Base-by-base conservation (phyloP, 495 filamentous ascomycete species). In the Chaetomium cochliodes region DNA sequence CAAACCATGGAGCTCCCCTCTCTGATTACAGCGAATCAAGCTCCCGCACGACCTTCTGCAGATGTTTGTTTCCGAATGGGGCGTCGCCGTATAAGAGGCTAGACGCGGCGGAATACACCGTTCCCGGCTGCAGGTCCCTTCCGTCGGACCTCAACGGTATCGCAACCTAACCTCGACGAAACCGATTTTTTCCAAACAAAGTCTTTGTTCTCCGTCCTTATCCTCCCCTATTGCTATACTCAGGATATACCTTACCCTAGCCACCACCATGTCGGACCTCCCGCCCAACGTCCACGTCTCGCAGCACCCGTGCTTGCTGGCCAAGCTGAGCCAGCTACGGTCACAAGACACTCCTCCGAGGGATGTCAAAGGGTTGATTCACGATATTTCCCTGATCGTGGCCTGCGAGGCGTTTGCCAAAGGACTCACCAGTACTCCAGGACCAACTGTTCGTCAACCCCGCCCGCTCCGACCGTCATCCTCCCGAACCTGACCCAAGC, bases 291-390 rank as follows among this genome's bases (percentile, higher is more conserved):
- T 94, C 58, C 91, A 93, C 74, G 77, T 96, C 75, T 96, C 92
- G 22, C 80, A 78, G 26, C 93, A 98, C 71, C 93, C 93, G 26
- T 96, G 92, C 74, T 82, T 97, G 15, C 79, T 85, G 58, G 90
- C 90, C 66, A 98, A 98, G 80, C 87, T 98, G 69, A 92, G 89
- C 44, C 90, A 92, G 76, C 87, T 98, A 16, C 88, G 93, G 53
- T 94, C 90, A 23, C 76, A 83, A 30, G 79, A 75, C 47, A 87
- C 92, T 53, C 84, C 83, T 50, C 82, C 92, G 0, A 79, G 85
- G 53, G 91, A 97, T 61, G 92, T 91, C 70, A 92, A 93, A 76
- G 73, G 81, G 15, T 80, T 97, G 42, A 84, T 97, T 58, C 86
- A 96, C 73, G 93, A 97, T 61, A 94, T 98, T 65, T 77, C 90